Evolutionary conservation across 2,329 filamentous ascomycete species (phyloP), one percentile per base, ranked within the genome.

Genomic region (Cephalotrichum gorgonifer): DNA sequence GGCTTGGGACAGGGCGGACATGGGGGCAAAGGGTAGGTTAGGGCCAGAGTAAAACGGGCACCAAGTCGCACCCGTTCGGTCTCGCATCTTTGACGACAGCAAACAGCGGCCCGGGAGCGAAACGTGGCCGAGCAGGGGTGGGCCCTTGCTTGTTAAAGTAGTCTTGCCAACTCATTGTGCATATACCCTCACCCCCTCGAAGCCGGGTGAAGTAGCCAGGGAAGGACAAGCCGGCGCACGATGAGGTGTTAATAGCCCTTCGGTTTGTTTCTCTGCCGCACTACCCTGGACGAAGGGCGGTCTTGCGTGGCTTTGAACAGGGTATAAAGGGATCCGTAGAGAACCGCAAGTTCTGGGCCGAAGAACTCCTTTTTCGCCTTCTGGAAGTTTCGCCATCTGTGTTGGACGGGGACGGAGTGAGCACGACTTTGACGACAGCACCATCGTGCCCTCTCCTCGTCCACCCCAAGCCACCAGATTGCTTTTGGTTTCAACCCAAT

Each of bases 91-190:
- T 20, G 9, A 11, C n/a, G 35, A 22, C 3, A 26, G 33, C 45
- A n/a, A 28, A 27, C 14, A 39, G 17, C 25, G 15, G 25, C 12
- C 43, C 20, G 17, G 35, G 35, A 5, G n/a, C 45, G 26, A 47
- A 41, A 47, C 45, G 33, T 41, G 45, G 45, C 12, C 35, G 35
- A 20, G 35, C 27, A 44, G 15, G 43, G 43, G 47, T 49, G 47
- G 47, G 42, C 35, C 47, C 47, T n/a, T 9, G 35, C 9, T 30
- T n/a, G 23, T 27, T 22, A 31, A 28, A 44, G 15, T 20, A 22
- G 17, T 39, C 17, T n/a, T 49, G 47, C 47, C 47, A 49, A 49
- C 47, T 43, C 47, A 49, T 43, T 43, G 27, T 43, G 47, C 47
- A 49, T 49, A 49, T 49, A 3, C 14, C 35, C 41, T 42, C 27